Base-by-base conservation (phyloP, 768 basidiomycete genomes). In the Suillus tomentosus region DNA sequence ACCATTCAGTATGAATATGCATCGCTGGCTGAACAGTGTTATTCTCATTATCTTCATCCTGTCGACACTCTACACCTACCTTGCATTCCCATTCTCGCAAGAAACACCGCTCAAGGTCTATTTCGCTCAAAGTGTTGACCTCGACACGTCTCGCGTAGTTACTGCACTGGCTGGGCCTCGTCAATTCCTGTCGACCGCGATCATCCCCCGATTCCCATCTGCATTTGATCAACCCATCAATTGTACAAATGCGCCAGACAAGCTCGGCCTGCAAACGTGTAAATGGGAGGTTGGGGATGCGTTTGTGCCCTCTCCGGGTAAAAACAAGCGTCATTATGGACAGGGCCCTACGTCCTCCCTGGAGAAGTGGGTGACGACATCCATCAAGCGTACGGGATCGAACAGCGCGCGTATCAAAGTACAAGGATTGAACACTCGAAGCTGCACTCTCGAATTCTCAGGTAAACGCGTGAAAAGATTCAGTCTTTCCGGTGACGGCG, bases 21-120 rank as follows among this genome's bases (percentile, higher is more conserved):
- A 81, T 59, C 76, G 73, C 36, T 71, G 63, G 62, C 68, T 85
- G 36, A 79, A 78, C 7, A 13, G 75, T 19, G 42, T 77, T 42
- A 70, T 80, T 10, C 62, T 85, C 27, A 42, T 79, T 10, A 48
- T 84, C 7, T 82, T 87, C 66, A 56, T 83, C 13, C 45, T 80
- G 10, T 77, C 81, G 15, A 83, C 82, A 0, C 60, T 76, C 14
- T 86, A 81, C 68, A 72, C 76, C 60, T 79, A 81, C 72, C 62
- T 81, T 7, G 77, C 73, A 8, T 86, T 87, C 76, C 91, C 91
- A 0, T 93, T 94, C 78, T 83, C 84, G 17, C 74, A 79, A 47
- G 73, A 82, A 24, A 73, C 82, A 5, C 91, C 90, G 0, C 76
- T 92, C 69, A 92, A 91, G 66, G 75, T 92, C 1, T 91, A 81